Evolutionary conservation across 2,329 filamentous ascomycete species (phyloP).

Genomic region (Penicillium freii): DNA sequence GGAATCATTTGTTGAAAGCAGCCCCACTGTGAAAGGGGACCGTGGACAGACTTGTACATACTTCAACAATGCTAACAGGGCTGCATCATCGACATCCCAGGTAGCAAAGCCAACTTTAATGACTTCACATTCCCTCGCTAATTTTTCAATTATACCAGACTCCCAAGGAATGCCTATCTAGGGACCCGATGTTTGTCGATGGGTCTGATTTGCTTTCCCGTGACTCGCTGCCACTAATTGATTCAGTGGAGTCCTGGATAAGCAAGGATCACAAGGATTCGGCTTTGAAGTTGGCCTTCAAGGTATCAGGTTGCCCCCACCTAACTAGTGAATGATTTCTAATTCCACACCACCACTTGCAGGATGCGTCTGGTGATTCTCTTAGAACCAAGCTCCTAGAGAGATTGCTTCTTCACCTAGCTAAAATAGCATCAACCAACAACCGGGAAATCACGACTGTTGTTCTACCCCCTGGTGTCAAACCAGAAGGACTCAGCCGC

Average conservation of each 20-base stretch:
- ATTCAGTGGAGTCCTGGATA: constrained; percentile 30
- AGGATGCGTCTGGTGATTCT: constrained; percentile 9
- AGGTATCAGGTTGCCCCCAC: constrained; percentile 28
- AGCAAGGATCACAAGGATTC: constrained; percentile 26
- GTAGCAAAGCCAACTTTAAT: constrained; percentile 6
- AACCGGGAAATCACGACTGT: constrained; percentile 59
- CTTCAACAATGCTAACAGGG: not conserved
- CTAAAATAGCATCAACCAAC: constrained; percentile 49
- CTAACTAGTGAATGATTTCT: not conserved
- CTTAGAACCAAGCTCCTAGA: constrained; percentile 47
- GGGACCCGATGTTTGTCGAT: constrained; percentile 19
- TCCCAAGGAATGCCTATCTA: constrained; percentile 23
- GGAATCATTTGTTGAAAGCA: constrained; percentile 4
- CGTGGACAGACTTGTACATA: constrained; percentile 16
- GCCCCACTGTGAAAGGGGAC: constrained; percentile 1
- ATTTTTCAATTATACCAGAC: constrained; percentile 10
- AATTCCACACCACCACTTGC: constrained; percentile 16
- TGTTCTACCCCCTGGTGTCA: constrained; percentile 45
- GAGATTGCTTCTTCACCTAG: constrained; percentile 47
- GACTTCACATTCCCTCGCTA: not conserved
- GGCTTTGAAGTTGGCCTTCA: constrained; percentile 31
- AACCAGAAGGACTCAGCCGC: not conserved
- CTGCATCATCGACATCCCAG: constrained; percentile 8
- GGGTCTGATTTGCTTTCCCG: constrained; percentile 6
- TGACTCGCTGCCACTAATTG: constrained; percentile 39